A percentile compares a stretch with the other conserved stretches of the same genome.
phyloP scores from a whole-genome alignment of 2,329 filamentous ascomycete species.

The Nectriaceae sp. region DNA sequence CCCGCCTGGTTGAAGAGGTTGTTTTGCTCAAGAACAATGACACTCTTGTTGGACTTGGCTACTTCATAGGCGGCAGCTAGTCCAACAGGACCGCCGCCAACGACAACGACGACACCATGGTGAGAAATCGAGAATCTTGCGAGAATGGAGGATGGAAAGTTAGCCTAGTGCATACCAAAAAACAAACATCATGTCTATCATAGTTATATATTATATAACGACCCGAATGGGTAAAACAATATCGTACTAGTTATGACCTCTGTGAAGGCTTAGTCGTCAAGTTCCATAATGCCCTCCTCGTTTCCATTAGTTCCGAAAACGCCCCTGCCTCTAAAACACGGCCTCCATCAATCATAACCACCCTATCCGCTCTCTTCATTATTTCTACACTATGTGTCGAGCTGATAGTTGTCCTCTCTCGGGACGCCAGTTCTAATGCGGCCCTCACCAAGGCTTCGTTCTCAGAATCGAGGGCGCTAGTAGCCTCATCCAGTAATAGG shows the following conservation, averaged over 20 bases:
- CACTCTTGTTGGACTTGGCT: slow-evolving; percentile 10
- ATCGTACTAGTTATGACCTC: too few relatives aligned
- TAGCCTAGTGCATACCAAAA: too few relatives aligned
- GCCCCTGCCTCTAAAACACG: not conserved
- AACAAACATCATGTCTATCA: too few relatives aligned
- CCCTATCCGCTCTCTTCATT: not conserved
- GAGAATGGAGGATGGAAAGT: too few relatives aligned
- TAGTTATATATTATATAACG: too few relatives aligned
- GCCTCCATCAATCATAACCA: not conserved
- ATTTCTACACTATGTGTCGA: not conserved
- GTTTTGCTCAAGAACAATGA: slow-evolving; percentile 16
- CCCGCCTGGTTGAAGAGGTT: slow-evolving; percentile 17
- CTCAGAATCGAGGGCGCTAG: slow-evolving; percentile 29
- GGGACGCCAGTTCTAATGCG: slow-evolving; percentile 73
- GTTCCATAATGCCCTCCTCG: not conserved
- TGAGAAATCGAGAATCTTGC: too few relatives aligned
- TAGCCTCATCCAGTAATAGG: slow-evolving; percentile 28
- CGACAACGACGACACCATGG: too few relatives aligned
- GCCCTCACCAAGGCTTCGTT: slow-evolving; percentile 62
- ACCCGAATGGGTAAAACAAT: too few relatives aligned
- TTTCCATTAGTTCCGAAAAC: not conserved
- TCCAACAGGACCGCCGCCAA: slow-evolving; percentile 13
- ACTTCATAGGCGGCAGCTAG: slow-evolving; percentile 19
- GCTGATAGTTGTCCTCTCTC: slow-evolving; percentile 49
- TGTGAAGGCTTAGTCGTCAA: too few relatives aligned